Evolutionary conservation across 805 yeast genomes (phyloP).

Genomic region (Myxozyma sirexii): DNA sequence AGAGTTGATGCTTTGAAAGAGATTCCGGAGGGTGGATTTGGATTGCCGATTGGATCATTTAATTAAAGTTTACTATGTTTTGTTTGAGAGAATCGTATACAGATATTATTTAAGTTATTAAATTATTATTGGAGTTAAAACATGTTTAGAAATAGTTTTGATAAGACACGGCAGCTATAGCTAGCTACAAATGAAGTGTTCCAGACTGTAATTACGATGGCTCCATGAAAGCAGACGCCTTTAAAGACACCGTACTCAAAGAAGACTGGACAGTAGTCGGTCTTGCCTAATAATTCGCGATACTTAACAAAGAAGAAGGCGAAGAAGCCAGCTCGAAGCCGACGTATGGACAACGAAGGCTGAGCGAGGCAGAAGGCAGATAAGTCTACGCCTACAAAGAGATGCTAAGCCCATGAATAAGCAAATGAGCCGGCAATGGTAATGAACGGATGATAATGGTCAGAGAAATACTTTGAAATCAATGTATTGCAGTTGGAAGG

Average conservation of each 20-base stretch:
- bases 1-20: conserved; percentile 7
- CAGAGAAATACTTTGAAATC: background rate
- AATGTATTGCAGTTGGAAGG: background rate
- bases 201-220: conserved; percentile 7
- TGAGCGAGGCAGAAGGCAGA: conserved; percentile 14
- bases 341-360: conserved; percentile 1
- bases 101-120: too few relatives aligned
- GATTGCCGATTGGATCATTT: background rate
- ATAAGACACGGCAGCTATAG: too few relatives aligned
- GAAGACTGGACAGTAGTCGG: background rate
- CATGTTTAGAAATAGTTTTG: too few relatives aligned
- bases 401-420: too few relatives aligned
- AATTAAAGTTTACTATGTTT: background rate
- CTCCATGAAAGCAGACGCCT: background rate
- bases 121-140: too few relatives aligned
- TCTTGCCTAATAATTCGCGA: conserved; percentile 5
- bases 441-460: background rate
- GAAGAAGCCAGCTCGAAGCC: conserved; percentile 11
- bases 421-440: background rate
- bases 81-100: too few relatives aligned
- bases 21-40: conserved; percentile 21
- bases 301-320: background rate
- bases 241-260: conserved; percentile 14
- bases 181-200: background rate
- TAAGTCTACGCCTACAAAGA: too few relatives aligned